phyloP scores from a whole-genome alignment of 805 yeast genomes.

The Debaryomyces maramus region DNA sequence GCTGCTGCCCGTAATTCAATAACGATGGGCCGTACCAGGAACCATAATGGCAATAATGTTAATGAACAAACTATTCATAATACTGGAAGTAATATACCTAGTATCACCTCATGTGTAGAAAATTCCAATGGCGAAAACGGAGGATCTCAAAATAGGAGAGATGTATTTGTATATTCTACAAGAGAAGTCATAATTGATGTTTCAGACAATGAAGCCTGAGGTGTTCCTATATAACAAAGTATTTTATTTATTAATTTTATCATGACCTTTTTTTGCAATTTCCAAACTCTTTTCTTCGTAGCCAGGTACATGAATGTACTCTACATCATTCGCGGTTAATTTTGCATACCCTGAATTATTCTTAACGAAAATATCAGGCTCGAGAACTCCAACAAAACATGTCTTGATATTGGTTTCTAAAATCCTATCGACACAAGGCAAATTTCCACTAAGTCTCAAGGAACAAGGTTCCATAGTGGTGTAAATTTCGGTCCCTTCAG shows the following conservation, averaged over 20 bases:
- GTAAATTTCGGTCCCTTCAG: conserved; percentile 76
- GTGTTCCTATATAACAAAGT: neutral
- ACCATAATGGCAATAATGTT: neutral
- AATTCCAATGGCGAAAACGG: neutral
- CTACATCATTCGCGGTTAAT: conserved; percentile 58
- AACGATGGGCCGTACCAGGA: neutral
- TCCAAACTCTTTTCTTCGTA: conserved; percentile 66
- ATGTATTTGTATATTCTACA: conserved; percentile 40
- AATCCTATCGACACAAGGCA: conserved; percentile 84
- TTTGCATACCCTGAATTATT: conserved; percentile 63
- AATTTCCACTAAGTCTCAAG: conserved; percentile 80
- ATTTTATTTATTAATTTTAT: conserved; percentile 16
- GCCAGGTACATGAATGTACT: conserved; percentile 80
- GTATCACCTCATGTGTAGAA: neutral
- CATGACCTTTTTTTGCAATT: conserved; percentile 77
- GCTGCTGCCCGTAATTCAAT: neutral
- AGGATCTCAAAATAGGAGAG: conserved; percentile 21
- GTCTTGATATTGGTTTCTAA: conserved; percentile 57
- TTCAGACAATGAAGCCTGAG: conserved; percentile 21
- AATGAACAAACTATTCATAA: neutral
- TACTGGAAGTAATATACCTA: neutral
- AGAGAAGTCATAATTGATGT: conserved; percentile 33
- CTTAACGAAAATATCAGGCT: conserved; percentile 86
- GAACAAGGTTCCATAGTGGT: conserved; percentile 99
- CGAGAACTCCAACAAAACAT: conserved; percentile 88